Conservation (phyloP, 768 basidiomycete species). For the Imleria badia region DNA sequence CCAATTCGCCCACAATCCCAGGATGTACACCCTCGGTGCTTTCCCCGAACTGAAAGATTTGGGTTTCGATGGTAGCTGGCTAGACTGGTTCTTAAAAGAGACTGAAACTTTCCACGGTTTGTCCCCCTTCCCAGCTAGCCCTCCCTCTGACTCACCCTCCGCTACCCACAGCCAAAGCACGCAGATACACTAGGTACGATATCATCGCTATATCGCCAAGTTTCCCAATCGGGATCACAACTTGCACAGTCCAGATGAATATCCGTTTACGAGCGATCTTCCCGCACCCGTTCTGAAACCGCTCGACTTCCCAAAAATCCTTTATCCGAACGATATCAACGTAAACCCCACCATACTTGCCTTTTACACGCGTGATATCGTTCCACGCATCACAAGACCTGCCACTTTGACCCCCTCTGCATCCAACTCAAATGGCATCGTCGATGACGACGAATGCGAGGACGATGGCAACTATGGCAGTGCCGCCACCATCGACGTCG, state of each 20-base stretch:
- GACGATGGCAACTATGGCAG: slow-evolving; percentile 99
- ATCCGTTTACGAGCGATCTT: slow-evolving; percentile 85
- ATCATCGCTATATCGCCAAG: background rate
- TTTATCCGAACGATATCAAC: slow-evolving; percentile 80
- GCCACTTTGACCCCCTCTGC: slow-evolving; percentile 68
- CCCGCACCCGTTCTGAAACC: slow-evolving; percentile 80
- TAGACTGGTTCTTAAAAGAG: slow-evolving; percentile 97
- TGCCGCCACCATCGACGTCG: slow-evolving; percentile 91
- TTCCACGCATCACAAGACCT: slow-evolving; percentile 81
- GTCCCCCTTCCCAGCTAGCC: slow-evolving; percentile 26
- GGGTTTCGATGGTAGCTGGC: slow-evolving; percentile 85
- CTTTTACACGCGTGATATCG: slow-evolving; percentile 87
- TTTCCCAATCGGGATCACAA: background rate
- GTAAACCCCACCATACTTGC: slow-evolving; percentile 82
- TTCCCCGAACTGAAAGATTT: slow-evolving; percentile 75
- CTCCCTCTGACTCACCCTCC: background rate
- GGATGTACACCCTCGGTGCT: slow-evolving; percentile 78
- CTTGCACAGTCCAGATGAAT: slow-evolving; percentile 87
- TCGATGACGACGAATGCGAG: slow-evolving; percentile 67
- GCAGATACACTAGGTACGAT: slow-evolving; percentile 86
- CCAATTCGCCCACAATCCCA: slow-evolving; percentile 92
- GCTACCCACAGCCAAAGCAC: slow-evolving; percentile 74
- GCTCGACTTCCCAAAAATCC: slow-evolving; percentile 69
- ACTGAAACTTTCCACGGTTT: slow-evolving; percentile 93
- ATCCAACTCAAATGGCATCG: slow-evolving; percentile 63